phyloP scores from a whole-genome alignment of 257 asterid species.

The Scutellaria baicalensis region DNA sequence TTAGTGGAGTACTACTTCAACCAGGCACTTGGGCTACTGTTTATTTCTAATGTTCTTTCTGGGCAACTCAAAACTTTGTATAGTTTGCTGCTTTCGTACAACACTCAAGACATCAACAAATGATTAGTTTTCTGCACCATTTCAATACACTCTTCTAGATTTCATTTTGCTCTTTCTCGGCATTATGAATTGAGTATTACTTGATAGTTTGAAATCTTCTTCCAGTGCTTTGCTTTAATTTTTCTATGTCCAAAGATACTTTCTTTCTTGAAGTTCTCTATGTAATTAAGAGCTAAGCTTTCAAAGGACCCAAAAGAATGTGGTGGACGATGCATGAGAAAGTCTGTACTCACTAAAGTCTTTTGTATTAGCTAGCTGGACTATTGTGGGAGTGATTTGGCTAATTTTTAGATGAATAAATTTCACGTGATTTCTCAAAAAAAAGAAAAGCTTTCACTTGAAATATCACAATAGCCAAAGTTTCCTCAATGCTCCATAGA shows the following conservation, averaged over 20 bases:
- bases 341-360: background rate
- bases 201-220: background rate
- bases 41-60: background rate
- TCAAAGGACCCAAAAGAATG: background rate
- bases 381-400: background rate
- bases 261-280: background rate
- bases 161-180: background rate
- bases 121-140: background rate
- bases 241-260: background rate
- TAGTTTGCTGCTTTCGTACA: background rate
- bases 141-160: background rate
- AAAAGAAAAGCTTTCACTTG: background rate
- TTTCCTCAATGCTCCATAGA: background rate
- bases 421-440: background rate
- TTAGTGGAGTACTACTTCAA: background rate
- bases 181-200: background rate
- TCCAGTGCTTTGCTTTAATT: background rate
- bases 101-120: background rate
- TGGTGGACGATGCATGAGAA: background rate
- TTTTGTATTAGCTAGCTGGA: conserved; percentile 2
- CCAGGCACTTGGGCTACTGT: background rate
- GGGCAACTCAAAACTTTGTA: background rate
- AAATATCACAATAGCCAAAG: background rate
- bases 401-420: background rate
- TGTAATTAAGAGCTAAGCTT: background rate